Percentiles rank a stretch among this genome's conserved stretches.
Evolutionary conservation across 2,329 filamentous ascomycete genomes (phyloP).

Genomic region (Fusarium sp.): DNA sequence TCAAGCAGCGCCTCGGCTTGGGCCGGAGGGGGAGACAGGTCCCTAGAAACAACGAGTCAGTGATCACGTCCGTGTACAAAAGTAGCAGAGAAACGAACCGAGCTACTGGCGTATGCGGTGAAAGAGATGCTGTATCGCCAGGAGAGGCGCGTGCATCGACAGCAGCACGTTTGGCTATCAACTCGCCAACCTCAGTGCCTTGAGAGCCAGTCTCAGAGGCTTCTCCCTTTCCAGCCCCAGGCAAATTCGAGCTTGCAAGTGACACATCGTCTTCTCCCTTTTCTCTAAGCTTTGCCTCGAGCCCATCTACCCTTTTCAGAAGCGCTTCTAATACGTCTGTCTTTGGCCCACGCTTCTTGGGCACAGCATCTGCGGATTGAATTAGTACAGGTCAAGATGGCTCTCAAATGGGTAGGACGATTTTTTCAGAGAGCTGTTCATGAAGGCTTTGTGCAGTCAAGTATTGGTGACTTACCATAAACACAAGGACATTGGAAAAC

Average conservation of each 20-base stretch:
- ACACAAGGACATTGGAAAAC: slow-evolving; percentile 91
- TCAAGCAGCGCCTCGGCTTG: slow-evolving; percentile 78
- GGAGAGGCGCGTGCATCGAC: slow-evolving; percentile 55
- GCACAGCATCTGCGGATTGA: slow-evolving; percentile 78
- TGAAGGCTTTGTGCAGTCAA: slow-evolving; percentile 1
- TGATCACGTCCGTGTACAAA: background rate
- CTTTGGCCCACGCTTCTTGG: slow-evolving; percentile 91
- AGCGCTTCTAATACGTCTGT: slow-evolving; percentile 90
- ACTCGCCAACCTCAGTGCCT: slow-evolving; percentile 51
- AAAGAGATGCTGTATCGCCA: slow-evolving; percentile 44
- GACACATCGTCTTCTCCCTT: slow-evolving; percentile 64
- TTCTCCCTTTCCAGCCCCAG: slow-evolving; percentile 40
- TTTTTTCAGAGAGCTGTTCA: background rate
- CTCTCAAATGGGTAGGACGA: background rate
- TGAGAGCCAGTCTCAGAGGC: slow-evolving; percentile 48
- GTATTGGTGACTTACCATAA: slow-evolving; percentile 75
- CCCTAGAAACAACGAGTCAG: slow-evolving; percentile 54
- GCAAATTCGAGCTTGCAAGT: slow-evolving; percentile 42
- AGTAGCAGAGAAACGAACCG: slow-evolving; percentile 34
- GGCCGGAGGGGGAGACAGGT: slow-evolving; percentile 62
- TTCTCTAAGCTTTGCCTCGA: slow-evolving; percentile 84
- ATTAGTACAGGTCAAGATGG: slow-evolving; percentile 12
- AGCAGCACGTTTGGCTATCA: slow-evolving; percentile 59
- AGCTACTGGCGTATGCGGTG: slow-evolving; percentile 48
- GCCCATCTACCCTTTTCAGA: slow-evolving; percentile 86